Base-by-base conservation (phyloP, 2,329 filamentous ascomycete genomes). In the Phoma herbarum region DNA sequence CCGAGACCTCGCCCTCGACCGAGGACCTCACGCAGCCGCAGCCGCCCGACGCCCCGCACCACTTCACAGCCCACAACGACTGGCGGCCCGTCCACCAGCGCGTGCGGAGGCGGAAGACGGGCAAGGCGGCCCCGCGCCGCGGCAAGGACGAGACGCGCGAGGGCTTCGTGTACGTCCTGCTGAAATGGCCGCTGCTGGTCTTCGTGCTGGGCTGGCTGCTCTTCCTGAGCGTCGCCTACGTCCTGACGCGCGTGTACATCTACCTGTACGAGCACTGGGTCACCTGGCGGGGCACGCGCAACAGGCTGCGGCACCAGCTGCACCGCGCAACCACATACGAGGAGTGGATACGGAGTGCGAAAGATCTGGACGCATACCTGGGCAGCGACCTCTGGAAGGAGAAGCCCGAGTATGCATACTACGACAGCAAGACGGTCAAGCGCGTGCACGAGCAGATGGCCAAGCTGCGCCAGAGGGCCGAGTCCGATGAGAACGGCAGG, bases 51-150 rank as follows among this genome's bases (percentile, higher is more conserved):
- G 56, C 61, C 0, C 68, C 66, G 16, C 63, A 86, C 48, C 93
- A 93, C 74, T 92, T 98, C 69, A 91, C 92, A 3, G 94, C 95
- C 39, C 87, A 96, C 73, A 96, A 96, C 76, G 95, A 99, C 81
- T 99, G 95, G 95, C 89, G 91, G 16, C 95, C 95, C 0, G 87
- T 98, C 12, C 89, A 90, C 67, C 87, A 94, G 73, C 88, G 85
- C 57, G 84, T 93, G 22, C 82, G 83, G 57, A 74, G 76, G 60
- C 70, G 70, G 28, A 73, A 80, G 75, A 75, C 77, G 70, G 42
- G 22, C 44, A 69, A 69, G 46, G 66, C 72, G 41, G 70, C 75
- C 62, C 80, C 77, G 62, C 77, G 78, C 37, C 79, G 82, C 53
- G 82, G 80, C 63, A 91, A 88, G 71, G 95, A 99, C 75, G 95